Percentiles rank a stretch among this genome's conserved stretches.
phyloP scores from a whole-genome alignment of 2,329 filamentous ascomycete species.

The Talaromyces albobiverticillius region DNA sequence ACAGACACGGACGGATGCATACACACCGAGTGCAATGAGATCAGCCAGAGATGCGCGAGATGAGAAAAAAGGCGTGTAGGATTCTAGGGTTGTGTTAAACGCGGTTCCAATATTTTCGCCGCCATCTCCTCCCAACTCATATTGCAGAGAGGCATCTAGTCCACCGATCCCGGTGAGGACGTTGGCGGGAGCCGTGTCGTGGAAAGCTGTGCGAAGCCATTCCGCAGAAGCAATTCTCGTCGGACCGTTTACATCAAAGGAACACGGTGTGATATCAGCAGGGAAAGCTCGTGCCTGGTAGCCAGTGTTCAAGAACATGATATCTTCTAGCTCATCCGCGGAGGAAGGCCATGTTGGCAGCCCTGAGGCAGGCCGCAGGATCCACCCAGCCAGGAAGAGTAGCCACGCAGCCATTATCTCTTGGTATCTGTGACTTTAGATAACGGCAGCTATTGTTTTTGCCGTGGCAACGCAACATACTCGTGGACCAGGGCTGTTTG shows the following conservation, averaged over 20 bases:
- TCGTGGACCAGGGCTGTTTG: not conserved
- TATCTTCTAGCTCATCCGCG: conserved; percentile 9
- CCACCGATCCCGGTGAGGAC: conserved; percentile 7
- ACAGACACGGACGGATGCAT: conserved; percentile 10
- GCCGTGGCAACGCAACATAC: not conserved
- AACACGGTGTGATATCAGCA: conserved; percentile 9
- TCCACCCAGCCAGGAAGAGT: not conserved
- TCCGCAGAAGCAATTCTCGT: conserved; percentile 9
- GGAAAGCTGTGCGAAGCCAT: conserved; percentile 15
- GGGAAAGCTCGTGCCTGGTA: conserved; percentile 9
- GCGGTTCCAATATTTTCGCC: conserved; percentile 12
- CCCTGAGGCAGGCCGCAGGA: not conserved
- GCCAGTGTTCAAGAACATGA: conserved; percentile 11
- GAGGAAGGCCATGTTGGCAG: conserved; percentile 11
- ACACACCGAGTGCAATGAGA: conserved; percentile 11
- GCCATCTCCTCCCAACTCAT: conserved; percentile 10
- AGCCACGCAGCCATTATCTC: conserved; percentile 6
- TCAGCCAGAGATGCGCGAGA: conserved; percentile 12
- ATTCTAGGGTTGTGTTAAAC: conserved; percentile 8
- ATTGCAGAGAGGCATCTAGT: conserved; percentile 11
- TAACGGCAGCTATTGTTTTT: not conserved
- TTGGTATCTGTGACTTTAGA: not conserved
- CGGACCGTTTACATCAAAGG: conserved; percentile 2
- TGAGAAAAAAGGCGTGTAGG: conserved; percentile 6
- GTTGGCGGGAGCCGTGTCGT: conserved; percentile 11